Base-by-base conservation (phyloP, 495 filamentous ascomycete genomes). In the Penicillium cosmopolitanum region DNA sequence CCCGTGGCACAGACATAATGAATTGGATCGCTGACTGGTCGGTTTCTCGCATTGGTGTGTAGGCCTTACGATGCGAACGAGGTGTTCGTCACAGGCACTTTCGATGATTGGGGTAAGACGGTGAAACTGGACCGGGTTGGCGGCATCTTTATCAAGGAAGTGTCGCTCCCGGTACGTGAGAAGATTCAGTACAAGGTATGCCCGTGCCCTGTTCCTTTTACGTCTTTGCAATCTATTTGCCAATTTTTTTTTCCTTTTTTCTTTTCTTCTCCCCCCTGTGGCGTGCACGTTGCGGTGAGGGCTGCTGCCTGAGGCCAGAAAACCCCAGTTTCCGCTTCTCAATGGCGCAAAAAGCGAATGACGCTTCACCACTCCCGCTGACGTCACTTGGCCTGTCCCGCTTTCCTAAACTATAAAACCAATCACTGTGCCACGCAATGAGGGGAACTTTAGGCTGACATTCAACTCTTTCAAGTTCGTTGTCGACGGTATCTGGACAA, bases 81-180 rank as follows among this genome's bases (percentile, higher is more conserved):
- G 70, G 95, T 98, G 63, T 93, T 89, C 72, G 95, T 98, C 58
- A 97, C 93, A 7, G 95, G 95, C 67, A 94, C 90, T 50, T 98
- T 98, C 71, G 94, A 98, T 73, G 84, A 92, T 77, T 98, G 95
- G 95, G 80, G 83, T 47, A 90, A 92, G 80, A 91, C 84, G 50
- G 85, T 91, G 66, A 85, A 87, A 78, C 82, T 98, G 51, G 87
- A 92, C 47, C 88, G 89, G 69, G 83, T 85, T 21, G 87, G 82
- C 62, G 83, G 85, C 50, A 65, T 77, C 60, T 95, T 93, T 63
- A 80, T 87, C 76, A 96, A 96, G 76, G 83, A 83, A 47, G 92
- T 98, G 18, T 77, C 82, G 35, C 79, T 97, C 16, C 81, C 89
- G 3, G 70, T 78, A 1, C 72, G 73, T 12, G 78, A 88, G 53